Percentiles rank a stretch among this genome's conserved stretches.
Conservation (phyloP, 1,284 basidiomycete species). For the Earliella scabrosa region DNA sequence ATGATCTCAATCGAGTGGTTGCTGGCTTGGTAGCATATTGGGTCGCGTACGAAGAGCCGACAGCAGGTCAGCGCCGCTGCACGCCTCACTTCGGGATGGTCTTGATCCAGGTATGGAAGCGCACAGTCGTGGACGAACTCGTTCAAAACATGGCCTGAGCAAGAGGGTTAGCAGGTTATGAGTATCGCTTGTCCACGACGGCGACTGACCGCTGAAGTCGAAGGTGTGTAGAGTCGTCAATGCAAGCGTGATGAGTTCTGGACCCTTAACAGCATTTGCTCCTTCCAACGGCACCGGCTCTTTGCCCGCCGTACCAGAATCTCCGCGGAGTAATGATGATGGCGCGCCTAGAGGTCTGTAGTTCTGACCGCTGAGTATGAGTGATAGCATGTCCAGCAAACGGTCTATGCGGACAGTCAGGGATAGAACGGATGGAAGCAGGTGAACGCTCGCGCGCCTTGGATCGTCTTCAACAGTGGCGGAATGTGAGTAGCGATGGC, state of each 20-base stretch:
- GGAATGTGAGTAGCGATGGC: conserved; percentile 91
- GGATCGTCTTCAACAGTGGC: conserved; percentile 90
- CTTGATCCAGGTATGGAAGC: conserved; percentile 94
- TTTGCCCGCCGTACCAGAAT: conserved; percentile 52
- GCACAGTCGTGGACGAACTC: conserved; percentile 96
- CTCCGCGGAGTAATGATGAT: conserved; percentile 54
- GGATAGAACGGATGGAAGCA: too few relatives aligned
- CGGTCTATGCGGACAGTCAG: conserved; percentile 60
- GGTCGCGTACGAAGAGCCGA: conserved; percentile 90
- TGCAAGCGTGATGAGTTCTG: conserved; percentile 85
- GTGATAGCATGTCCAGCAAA: conserved; percentile 82
- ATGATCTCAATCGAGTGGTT: conserved; percentile 98
- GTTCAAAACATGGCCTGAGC: conserved; percentile 85
- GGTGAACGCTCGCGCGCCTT: conserved; percentile 56
- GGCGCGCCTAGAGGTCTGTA: conserved; percentile 90
- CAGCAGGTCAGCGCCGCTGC: conserved; percentile 95
- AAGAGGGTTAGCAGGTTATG: neutral
- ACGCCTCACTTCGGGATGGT: conserved; percentile 86
- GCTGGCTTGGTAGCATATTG: conserved; percentile 96
- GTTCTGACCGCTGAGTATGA: conserved; percentile 80
- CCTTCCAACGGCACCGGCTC: conserved; percentile 51
- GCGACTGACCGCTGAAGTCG: conserved; percentile 83
- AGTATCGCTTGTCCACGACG: too few relatives aligned
- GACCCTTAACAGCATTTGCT: conserved; percentile 57
- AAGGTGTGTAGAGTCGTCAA: conserved; percentile 90